These are phyloP conservation scores for Hypsizygus marmoreus DNA, from an alignment of 768 basidiomycete genomes.

Conservation along the genomic window DNA sequence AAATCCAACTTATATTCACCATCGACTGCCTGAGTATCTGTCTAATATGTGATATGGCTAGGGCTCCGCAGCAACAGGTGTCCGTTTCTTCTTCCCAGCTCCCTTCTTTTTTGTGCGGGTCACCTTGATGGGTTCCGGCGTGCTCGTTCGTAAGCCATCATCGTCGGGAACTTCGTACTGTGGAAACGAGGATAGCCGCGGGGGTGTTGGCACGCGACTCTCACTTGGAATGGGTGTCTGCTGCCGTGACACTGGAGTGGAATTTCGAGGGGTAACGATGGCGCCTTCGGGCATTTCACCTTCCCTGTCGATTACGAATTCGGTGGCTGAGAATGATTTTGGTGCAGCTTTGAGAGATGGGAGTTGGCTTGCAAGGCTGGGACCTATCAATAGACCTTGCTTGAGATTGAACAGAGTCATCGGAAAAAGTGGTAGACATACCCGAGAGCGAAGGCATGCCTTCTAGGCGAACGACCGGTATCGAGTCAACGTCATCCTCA, in stretches of 20 bases:
- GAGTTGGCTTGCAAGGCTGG: slow-evolving; percentile 35
- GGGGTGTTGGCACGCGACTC: slow-evolving; percentile 33
- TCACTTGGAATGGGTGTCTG: slow-evolving; percentile 16
- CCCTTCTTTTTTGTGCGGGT: slow-evolving; percentile 68
- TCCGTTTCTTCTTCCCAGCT: slow-evolving; percentile 70
- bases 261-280: slow-evolving; percentile 22
- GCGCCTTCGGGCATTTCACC: slow-evolving; percentile 87
- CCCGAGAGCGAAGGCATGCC: slow-evolving; percentile 57
- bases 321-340: slow-evolving; percentile 41
- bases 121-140: slow-evolving; percentile 76
- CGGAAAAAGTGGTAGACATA: slow-evolving; percentile 13
- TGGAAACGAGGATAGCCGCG: slow-evolving; percentile 44
- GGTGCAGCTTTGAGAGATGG: slow-evolving; percentile 46
- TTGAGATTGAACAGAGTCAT: slow-evolving; percentile 1
- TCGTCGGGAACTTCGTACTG: slow-evolving; percentile 57
- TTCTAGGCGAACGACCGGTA: slow-evolving; percentile 87
- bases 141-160: slow-evolving; percentile 43
- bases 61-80: slow-evolving; percentile 23
- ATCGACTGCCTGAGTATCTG: no score
- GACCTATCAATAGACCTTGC: slow-evolving; percentile 20
- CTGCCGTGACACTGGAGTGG: slow-evolving; percentile 27
- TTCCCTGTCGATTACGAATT: slow-evolving; percentile 68
- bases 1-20: not conserved
- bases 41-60: no score
- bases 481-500: slow-evolving; percentile 78